Evolutionary conservation across 441 rosid species (phyloP).

Genomic region (Eutrema salsugineum): DNA sequence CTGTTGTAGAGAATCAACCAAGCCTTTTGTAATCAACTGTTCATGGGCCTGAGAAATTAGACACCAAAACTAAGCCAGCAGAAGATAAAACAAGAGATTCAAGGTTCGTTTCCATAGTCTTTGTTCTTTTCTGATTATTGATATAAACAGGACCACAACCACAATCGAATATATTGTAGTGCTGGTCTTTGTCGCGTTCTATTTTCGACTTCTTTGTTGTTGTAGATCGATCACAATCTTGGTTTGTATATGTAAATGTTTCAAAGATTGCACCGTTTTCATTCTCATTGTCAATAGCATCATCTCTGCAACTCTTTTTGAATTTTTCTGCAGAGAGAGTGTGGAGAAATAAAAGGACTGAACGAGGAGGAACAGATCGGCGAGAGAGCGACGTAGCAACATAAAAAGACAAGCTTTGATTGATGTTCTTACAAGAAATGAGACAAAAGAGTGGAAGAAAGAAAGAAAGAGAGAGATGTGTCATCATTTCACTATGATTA

Average conservation of each 20-base stretch:
- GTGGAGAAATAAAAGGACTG: conserved; percentile 33
- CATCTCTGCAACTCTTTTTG: conserved; percentile 20
- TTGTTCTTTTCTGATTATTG: conserved; percentile 29
- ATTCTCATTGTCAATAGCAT: conserved; percentile 33
- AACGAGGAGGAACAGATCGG: conserved; percentile 35
- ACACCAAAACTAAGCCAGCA: not conserved
- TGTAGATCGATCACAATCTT: not conserved
- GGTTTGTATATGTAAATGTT: not conserved
- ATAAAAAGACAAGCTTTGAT: conserved; percentile 17
- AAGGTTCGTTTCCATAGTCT: not conserved
- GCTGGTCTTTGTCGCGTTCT: conserved; percentile 23
- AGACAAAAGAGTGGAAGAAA: conserved; percentile 43
- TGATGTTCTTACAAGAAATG: conserved; percentile 29
- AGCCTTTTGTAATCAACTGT: not conserved
- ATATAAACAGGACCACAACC: conserved; percentile 29
- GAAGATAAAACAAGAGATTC: not conserved
- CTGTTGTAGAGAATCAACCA: not conserved
- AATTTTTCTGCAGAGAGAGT: conserved; percentile 2
- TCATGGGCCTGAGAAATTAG: conserved; percentile 24
- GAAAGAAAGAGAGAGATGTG: conserved; percentile 16
- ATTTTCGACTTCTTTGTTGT: not conserved
- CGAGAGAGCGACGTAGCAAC: conserved; percentile 32
- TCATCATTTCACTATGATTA: conserved; percentile 70
- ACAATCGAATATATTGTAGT: not conserved
- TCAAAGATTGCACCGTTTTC: conserved; percentile 7